Conservation (phyloP, 352 stramenopile genomes). For the Elongisporangium prolatum region DNA sequence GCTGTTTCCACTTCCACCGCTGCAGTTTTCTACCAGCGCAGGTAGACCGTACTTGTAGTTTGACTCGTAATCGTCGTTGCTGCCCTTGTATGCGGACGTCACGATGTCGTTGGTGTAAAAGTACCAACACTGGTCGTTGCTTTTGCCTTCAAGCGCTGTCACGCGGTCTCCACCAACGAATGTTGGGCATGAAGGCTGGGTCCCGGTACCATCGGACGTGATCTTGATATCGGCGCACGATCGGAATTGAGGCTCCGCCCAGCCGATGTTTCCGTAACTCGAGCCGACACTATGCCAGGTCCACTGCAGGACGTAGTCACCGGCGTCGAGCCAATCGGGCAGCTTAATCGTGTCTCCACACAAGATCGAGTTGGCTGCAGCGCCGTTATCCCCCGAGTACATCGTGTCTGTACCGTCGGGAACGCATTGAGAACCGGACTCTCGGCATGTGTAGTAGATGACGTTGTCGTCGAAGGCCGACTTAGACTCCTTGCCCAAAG, state of each 20-base stretch:
- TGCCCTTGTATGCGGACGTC: slow-evolving; percentile 34
- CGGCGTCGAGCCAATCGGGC: slow-evolving; percentile 31
- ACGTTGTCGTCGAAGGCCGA: slow-evolving; percentile 39
- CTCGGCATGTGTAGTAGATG: slow-evolving; percentile 57
- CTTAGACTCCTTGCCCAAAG: slow-evolving; percentile 21
- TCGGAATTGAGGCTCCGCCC: slow-evolving; percentile 40
- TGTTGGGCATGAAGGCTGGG: slow-evolving; percentile 28
- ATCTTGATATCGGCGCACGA: slow-evolving; percentile 52
- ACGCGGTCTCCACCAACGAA: slow-evolving; percentile 53
- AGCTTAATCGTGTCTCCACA: slow-evolving; percentile 48
- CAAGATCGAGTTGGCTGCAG: slow-evolving; percentile 24
- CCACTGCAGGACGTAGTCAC: slow-evolving; percentile 61
- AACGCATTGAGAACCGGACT: slow-evolving; percentile 31
- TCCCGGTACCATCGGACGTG: slow-evolving; percentile 25
- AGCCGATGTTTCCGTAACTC: slow-evolving; percentile 47
- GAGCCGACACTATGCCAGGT: slow-evolving; percentile 44
- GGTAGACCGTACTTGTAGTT: slow-evolving; percentile 48
- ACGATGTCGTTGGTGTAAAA: slow-evolving; percentile 49
- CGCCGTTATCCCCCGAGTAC: slow-evolving; percentile 35
- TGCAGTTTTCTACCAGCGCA: slow-evolving; percentile 34
- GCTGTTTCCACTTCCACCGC: slow-evolving; percentile 9
- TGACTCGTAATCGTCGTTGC: slow-evolving; percentile 36
- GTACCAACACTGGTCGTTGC: slow-evolving; percentile 46
- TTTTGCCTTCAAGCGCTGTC: slow-evolving; percentile 33
- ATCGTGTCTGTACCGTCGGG: slow-evolving; percentile 32